A percentile compares a stretch with the other conserved stretches of the same genome.
Conservation (phyloP, 805 yeast species). For the Saccharomycopsis sp. region DNA sequence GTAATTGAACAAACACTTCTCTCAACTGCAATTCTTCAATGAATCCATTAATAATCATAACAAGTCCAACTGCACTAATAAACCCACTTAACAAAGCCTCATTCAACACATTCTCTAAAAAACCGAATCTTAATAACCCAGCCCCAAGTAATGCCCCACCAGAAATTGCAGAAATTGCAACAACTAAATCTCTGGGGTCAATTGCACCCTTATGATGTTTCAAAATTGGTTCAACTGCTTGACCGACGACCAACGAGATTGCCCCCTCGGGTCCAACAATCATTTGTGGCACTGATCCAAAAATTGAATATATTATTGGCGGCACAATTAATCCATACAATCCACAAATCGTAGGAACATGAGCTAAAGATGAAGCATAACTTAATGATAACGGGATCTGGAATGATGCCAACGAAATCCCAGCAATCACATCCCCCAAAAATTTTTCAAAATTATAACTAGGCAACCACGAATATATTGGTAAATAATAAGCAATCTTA, state of each 20-base stretch:
- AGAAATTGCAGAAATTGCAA: constrained; percentile 63
- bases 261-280: constrained; percentile 93
- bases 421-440: constrained; percentile 69
- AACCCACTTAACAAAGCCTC: constrained; percentile 76
- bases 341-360: constrained; percentile 76
- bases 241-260: constrained; percentile 76
- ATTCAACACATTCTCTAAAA: constrained; percentile 71
- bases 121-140: constrained; percentile 82
- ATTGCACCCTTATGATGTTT: constrained; percentile 35
- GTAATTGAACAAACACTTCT: constrained; percentile 37
- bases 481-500: constrained; percentile 55
- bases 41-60: constrained; percentile 72
- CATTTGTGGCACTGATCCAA: constrained; percentile 85
- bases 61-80: constrained; percentile 76
- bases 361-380: constrained; percentile 78
- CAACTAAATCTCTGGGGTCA: constrained; percentile 50
- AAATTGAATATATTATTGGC: constrained; percentile 66
- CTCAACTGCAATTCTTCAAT: constrained; percentile 68
- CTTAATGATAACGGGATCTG: constrained; percentile 76
- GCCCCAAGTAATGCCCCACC: constrained; percentile 67
- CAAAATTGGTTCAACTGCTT: constrained; percentile 53
- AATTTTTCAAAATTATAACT: constrained; percentile 36
- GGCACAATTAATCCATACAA: constrained; percentile 69
- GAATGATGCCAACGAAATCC: constrained; percentile 81
- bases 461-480: constrained; percentile 62